Evolutionary conservation across 179 eudicot genomes (phyloP).

Genomic region (Heliamphora pulchella): DNA sequence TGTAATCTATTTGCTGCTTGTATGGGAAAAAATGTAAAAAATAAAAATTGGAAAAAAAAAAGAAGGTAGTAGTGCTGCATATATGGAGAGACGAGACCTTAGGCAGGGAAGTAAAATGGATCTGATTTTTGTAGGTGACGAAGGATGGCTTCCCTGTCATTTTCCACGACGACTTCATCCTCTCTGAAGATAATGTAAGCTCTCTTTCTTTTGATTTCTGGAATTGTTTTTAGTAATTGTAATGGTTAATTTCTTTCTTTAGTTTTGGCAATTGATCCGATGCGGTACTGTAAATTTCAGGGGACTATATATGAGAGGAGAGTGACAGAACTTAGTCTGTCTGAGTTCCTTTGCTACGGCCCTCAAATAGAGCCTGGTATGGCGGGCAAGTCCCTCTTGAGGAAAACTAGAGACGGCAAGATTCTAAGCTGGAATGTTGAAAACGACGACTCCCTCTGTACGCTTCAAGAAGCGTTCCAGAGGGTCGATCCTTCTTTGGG

Average conservation of each 20-base stretch:
- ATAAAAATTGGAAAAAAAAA: too few relatives aligned
- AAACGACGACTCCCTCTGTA: conserved; percentile 57
- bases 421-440: conserved; percentile 62
- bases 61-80: not conserved
- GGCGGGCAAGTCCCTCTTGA: conserved; percentile 51
- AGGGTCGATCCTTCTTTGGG: conserved; percentile 56
- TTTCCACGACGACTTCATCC: conserved; percentile 72
- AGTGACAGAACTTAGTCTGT: conserved; percentile 58
- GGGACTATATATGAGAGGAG: conserved; percentile 59
- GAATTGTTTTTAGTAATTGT: not conserved
- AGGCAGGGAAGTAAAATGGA: conserved; percentile 19
- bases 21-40: too few relatives aligned
- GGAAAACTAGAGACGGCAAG: conserved; percentile 68
- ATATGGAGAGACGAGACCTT: conserved; percentile 15
- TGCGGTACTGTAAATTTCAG: conserved; percentile 24
- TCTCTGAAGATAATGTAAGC: conserved; percentile 60
- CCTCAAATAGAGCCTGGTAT: conserved; percentile 48
- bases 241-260: not conserved
- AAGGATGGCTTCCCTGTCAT: conserved; percentile 73
- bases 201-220: not conserved
- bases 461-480: conserved; percentile 66
- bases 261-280: not conserved
- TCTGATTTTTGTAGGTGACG: conserved; percentile 59
- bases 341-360: conserved; percentile 65
- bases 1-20: too few relatives aligned